Conservation (phyloP, 169 alveolate species). For the Plasmodium falciparum region DNA sequence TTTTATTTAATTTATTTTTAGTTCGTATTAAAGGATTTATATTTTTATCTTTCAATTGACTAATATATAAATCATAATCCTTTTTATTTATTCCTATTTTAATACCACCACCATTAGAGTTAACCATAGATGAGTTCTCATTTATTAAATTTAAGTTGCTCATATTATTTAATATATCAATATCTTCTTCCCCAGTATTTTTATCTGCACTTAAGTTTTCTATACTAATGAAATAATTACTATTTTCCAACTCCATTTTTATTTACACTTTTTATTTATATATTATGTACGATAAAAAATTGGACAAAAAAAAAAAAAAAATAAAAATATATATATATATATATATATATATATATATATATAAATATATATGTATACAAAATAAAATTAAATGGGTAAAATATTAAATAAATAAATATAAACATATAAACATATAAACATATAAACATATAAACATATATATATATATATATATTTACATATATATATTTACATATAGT, state of each 20-base stretch:
- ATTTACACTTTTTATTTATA: background rate
- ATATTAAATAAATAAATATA: background rate
- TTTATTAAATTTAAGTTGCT: background rate
- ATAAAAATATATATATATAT: background rate
- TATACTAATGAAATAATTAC: background rate
- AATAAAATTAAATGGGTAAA: background rate
- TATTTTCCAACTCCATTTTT: slow-evolving; percentile 2
- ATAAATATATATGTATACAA: background rate
- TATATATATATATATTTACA: background rate
- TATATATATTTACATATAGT: background rate
- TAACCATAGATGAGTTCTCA: background rate
- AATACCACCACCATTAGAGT: slow-evolving; percentile 21
- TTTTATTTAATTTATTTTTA: background rate
- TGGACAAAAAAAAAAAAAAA: background rate
- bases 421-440: too few relatives aligned
- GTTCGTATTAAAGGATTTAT: background rate
- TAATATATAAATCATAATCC: slow-evolving; percentile 67
- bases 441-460: too few relatives aligned
- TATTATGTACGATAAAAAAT: background rate
- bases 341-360: background rate
- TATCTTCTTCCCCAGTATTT: background rate
- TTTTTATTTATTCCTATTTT: slow-evolving; percentile 57
- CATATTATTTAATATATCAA: background rate
- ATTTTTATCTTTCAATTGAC: slow-evolving; percentile 34
- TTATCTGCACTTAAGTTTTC: background rate